These are phyloP conservation scores for Trypanosoma caninum DNA, from an alignment of 208 protist genomes.

Conservation along the genomic window DNA sequence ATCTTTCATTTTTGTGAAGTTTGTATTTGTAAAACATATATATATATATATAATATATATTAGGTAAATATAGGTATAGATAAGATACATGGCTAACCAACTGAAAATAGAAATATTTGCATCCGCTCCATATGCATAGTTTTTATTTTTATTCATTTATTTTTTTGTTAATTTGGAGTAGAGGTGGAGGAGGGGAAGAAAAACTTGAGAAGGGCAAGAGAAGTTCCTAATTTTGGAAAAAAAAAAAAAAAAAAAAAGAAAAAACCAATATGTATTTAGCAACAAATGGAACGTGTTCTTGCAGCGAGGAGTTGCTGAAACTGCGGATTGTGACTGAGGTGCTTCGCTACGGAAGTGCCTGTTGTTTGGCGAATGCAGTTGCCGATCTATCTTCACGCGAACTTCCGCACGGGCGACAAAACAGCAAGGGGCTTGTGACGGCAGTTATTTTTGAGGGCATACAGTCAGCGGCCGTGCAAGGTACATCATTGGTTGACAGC, in stretches of 20 bases:
- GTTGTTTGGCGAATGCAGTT: neutral
- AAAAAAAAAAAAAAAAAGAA: neutral
- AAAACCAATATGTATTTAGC: neutral
- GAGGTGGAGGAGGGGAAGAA: too few species aligned
- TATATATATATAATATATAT: too few species aligned
- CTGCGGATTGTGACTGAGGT: constrained; percentile 8
- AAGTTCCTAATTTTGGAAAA: constrained; percentile 1
- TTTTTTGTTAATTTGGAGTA: too few species aligned
- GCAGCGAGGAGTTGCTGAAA: neutral
- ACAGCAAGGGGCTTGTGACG: constrained; percentile 30
- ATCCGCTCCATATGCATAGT: neutral
- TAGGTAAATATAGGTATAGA: too few species aligned
- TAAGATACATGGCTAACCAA: too few species aligned
- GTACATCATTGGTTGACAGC: neutral
- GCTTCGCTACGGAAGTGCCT: constrained; percentile 10
- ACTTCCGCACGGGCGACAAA: neutral
- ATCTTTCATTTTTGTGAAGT: constrained; percentile 7
- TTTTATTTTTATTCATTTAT: neutral
- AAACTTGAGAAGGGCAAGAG: neutral
- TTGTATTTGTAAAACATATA: too few species aligned
- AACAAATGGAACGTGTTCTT: neutral
- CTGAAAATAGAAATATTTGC: too few species aligned
- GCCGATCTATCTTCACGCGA: neutral
- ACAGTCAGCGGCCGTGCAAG: constrained; percentile 8
- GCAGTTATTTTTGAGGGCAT: constrained; percentile 38